These are phyloP conservation scores for Sphaerulina vaccinii DNA, from an alignment of 2,329 filamentous ascomycete genomes.

Conservation along the genomic window DNA sequence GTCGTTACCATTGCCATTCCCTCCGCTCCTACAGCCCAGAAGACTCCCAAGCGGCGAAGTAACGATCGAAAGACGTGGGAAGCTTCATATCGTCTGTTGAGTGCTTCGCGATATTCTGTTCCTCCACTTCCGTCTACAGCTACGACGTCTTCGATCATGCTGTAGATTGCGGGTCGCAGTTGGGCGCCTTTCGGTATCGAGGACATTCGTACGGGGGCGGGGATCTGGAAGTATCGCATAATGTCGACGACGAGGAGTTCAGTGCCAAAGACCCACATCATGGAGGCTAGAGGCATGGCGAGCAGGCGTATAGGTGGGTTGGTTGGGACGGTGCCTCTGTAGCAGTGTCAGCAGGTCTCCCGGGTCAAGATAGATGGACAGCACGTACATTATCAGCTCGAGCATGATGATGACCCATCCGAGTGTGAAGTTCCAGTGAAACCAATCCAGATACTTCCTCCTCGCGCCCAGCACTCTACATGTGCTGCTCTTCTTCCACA, in stretches of 20 bases:
- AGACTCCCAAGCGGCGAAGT: slow-evolving; percentile 52
- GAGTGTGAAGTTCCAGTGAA: slow-evolving; percentile 57
- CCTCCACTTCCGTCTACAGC: slow-evolving; percentile 55
- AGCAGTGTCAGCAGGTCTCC: slow-evolving; percentile 19
- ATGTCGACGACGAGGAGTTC: slow-evolving; percentile 53
- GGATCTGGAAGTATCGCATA: slow-evolving; percentile 46
- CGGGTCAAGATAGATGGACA: not conserved
- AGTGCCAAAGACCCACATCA: slow-evolving; percentile 53
- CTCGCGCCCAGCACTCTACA: slow-evolving; percentile 53
- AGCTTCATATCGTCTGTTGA: slow-evolving; percentile 54
- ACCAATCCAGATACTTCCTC: slow-evolving; percentile 53
- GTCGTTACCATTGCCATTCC: slow-evolving; percentile 43
- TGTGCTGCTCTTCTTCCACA: slow-evolving; percentile 53
- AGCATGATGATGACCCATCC: slow-evolving; percentile 58
- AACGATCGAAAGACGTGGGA: slow-evolving; percentile 55
- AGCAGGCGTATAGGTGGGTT: slow-evolving; percentile 54
- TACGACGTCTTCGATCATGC: slow-evolving; percentile 55
- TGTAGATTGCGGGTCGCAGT: slow-evolving; percentile 55
- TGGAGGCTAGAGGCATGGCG: slow-evolving; percentile 52
- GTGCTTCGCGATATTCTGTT: slow-evolving; percentile 52
- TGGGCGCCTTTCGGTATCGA: slow-evolving; percentile 52
- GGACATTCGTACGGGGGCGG: slow-evolving; percentile 53
- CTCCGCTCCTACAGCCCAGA: slow-evolving; percentile 52
- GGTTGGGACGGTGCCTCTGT: slow-evolving; percentile 46
- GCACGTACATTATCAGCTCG: slow-evolving; percentile 52